Evolutionary conservation across 257 asterid species (phyloP).

Genomic region (Knoxia roxburghii): DNA sequence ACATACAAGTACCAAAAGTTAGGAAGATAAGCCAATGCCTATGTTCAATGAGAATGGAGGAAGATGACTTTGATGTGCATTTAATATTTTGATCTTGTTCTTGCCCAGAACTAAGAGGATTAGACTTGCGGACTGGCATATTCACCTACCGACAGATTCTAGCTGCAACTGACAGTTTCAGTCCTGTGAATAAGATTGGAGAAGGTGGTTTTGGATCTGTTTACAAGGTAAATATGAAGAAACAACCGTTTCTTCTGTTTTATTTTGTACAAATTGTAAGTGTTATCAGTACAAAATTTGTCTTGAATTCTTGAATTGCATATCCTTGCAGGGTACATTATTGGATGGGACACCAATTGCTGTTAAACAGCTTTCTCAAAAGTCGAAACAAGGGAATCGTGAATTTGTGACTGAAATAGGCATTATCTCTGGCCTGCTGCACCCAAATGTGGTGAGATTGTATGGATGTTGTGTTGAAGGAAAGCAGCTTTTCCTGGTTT

Average conservation of each 20-base stretch:
- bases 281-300: no score
- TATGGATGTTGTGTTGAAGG: conserved; percentile 71
- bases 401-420: conserved; percentile 65
- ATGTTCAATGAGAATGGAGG: not conserved
- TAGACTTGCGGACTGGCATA: conserved; percentile 44
- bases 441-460: conserved; percentile 56
- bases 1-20: not conserved
- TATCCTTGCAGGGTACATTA: conserved; percentile 41
- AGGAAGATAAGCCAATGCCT: not conserved
- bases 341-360: conserved; percentile 51
- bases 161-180: conserved; percentile 55
- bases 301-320: not conserved
- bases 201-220: conserved; percentile 76
- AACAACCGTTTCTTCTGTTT: not conserved
- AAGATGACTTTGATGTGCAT: not conserved
- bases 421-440: conserved; percentile 54
- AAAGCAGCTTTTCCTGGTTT: conserved; percentile 51
- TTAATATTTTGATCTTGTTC: conserved; percentile 1
- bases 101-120: conserved; percentile 44
- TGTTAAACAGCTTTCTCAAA: conserved; percentile 63
- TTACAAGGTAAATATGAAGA: conserved; percentile 40
- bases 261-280: no score
- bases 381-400: conserved; percentile 60
- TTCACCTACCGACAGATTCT: conserved; percentile 54
- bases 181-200: conserved; percentile 49